These are phyloP conservation scores for Wickerhamomyces hampshirensis DNA, from an alignment of 805 yeast genomes.

Conservation along the genomic window DNA sequence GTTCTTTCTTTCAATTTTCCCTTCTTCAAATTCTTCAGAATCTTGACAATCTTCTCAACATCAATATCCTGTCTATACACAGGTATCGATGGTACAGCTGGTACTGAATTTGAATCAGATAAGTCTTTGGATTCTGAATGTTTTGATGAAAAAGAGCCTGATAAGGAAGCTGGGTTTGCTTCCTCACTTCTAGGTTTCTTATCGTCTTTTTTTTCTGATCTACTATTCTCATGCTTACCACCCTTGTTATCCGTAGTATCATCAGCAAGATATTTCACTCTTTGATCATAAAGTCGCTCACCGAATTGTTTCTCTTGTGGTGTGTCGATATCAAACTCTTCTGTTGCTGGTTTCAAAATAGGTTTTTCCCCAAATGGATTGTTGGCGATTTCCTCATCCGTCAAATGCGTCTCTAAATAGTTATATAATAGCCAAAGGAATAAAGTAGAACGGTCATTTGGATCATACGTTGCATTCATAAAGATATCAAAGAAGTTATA, in stretches of 20 bases:
- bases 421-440: conserved; percentile 83
- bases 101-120: conserved; percentile 1
- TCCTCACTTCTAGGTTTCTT: conserved; percentile 2
- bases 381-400: conserved; percentile 39
- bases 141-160: no score
- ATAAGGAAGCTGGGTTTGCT: no score
- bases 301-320: conserved; percentile 40
- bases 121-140: no score
- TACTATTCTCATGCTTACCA: no score
- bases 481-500: conserved; percentile 71
- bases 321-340: conserved; percentile 37
- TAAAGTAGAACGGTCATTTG: conserved; percentile 62
- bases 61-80: conserved; percentile 23
- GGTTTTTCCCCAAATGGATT: conserved; percentile 61
- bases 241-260: conserved; percentile 8
- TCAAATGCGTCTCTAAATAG: conserved; percentile 68
- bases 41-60: conserved; percentile 16
- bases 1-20: conserved; percentile 12
- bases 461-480: conserved; percentile 54
- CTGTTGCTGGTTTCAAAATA: conserved; percentile 20
- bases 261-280: conserved; percentile 31
- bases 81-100: conserved; percentile 3
- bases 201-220: conserved; percentile 1
- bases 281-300: conserved; percentile 31
- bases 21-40: conserved; percentile 10